Base-by-base conservation (phyloP, 2,329 filamentous ascomycete genomes). In the Aspergillus thermomutatus region DNA sequence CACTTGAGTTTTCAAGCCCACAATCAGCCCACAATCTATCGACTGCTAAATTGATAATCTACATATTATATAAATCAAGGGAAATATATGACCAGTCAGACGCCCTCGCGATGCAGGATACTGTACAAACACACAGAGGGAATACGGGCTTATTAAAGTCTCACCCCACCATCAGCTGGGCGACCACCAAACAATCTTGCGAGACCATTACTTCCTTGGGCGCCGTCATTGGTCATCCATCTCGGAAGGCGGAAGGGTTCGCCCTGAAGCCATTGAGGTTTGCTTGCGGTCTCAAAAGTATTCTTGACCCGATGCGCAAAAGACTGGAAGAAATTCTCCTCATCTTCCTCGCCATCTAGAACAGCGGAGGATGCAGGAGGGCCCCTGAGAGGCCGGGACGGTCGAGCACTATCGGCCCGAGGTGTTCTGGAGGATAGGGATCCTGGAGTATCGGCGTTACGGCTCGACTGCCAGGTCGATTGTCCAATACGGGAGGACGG, bases 231-330 rank as follows among this genome's bases (percentile, higher is more conserved):
- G 19, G 85, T 83, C 85, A 94, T 89, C 91, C 91, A 95, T 66
- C 86, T 88, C 4, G 91, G 91, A 69, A 87, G 85, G 73, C 87
- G 90, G 73, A 92, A 84, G 8, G 85, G 83, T 27, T 91, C 79
- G 26, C 90, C 88, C 64, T 86, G 83, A 61, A 96, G 78, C 92
- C 92, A 97, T 61, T 87, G 87, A 0, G 94, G 93, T 28, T 87
- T 82, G 52, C 92, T 88, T 1, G 91, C 82, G 0, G 86, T 89
- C 59, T 97, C 93, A 52, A 97, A 85, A 0, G 94, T 97, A 69
- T 99, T 99, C 74, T 87, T 90, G 65, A 99, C 87, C 37, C 93
- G 83, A 69, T 95, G 90, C 0, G 90, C 87, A 59, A 97, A 86
- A 34, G 88, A 87, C 63, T 90, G 84, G 68, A 97, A 92, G 72